Evolutionary conservation across 768 basidiomycete species (phyloP).

Genomic region (Hygrophoropsis aurantiaca): DNA sequence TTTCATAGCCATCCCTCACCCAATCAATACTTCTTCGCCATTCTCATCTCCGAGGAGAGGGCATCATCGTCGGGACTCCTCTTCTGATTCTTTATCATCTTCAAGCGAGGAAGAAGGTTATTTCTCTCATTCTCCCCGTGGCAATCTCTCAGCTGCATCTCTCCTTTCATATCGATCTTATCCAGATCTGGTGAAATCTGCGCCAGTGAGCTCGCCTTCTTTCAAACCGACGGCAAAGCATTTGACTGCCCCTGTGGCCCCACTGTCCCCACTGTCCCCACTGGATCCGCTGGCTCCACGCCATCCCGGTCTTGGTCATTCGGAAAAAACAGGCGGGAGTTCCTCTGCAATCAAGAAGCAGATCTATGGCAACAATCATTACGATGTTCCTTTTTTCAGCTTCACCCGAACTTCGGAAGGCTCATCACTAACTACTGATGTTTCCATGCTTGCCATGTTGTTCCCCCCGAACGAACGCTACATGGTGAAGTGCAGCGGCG

Average conservation of each 20-base stretch:
- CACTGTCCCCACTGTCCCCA: constrained; percentile 27
- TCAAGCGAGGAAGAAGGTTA: constrained; percentile 48
- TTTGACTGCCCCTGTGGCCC: constrained; percentile 30
- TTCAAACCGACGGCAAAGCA: constrained; percentile 40
- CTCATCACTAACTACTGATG: constrained; percentile 74
- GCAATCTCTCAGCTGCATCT: constrained; percentile 34
- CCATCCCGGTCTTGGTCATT: constrained; percentile 8
- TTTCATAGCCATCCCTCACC: too few relatives aligned
- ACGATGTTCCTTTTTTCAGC: constrained; percentile 70
- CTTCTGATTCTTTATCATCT: constrained; percentile 25
- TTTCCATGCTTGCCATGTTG: constrained; percentile 60
- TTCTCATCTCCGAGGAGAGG: background rate
- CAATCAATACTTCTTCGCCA: background rate
- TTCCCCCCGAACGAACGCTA: constrained; percentile 73
- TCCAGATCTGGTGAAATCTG: constrained; percentile 37
- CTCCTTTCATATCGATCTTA: constrained; percentile 44
- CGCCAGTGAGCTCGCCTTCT: constrained; percentile 27
- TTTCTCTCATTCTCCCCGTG: constrained; percentile 56
- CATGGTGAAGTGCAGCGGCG: constrained; percentile 72
- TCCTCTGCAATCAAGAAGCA: constrained; percentile 13
- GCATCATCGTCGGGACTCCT: background rate
- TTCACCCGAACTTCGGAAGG: constrained; percentile 78
- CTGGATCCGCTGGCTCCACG: constrained; percentile 5
- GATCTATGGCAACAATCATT: background rate
- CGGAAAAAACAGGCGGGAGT: background rate